Conservation (phyloP, 176 grass and related monocot species). For the Zoysia japonica region DNA sequence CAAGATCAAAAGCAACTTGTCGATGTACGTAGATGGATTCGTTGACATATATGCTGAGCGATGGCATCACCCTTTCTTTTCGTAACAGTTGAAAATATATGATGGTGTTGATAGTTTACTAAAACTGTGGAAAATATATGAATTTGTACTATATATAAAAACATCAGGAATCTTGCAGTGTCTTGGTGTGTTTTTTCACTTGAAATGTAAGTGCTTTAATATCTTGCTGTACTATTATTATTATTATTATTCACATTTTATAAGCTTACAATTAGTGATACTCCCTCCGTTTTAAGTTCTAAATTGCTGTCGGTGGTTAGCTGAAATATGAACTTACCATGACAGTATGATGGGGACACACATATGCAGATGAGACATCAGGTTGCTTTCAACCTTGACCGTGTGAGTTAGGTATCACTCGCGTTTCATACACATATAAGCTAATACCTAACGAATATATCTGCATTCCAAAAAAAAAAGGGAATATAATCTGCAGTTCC, state of each 20-base stretch:
- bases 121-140: too few relatives aligned
- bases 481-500: neutral
- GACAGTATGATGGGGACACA: neutral
- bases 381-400: conserved; percentile 1
- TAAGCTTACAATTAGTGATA: too few relatives aligned
- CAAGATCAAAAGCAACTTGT: conserved; percentile 6
- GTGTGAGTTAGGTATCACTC: conserved; percentile 49
- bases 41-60: neutral
- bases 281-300: too few relatives aligned
- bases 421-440: conserved; percentile 27
- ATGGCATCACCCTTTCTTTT: neutral
- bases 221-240: too few relatives aligned
- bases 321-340: neutral
- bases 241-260: too few relatives aligned
- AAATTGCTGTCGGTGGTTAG: too few relatives aligned
- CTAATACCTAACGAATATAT: conserved; percentile 35
- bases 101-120: too few relatives aligned
- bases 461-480: too few relatives aligned
- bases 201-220: too few relatives aligned
- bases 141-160: too few relatives aligned
- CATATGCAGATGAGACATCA: neutral
- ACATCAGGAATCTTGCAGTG: too few relatives aligned
- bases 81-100: neutral
- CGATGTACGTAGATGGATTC: conserved; percentile 1
- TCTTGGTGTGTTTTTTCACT: too few relatives aligned